These are phyloP conservation scores for Dendrostoma leiphaemia DNA, from an alignment of 2,329 filamentous ascomycete genomes.

Conservation along the genomic window DNA sequence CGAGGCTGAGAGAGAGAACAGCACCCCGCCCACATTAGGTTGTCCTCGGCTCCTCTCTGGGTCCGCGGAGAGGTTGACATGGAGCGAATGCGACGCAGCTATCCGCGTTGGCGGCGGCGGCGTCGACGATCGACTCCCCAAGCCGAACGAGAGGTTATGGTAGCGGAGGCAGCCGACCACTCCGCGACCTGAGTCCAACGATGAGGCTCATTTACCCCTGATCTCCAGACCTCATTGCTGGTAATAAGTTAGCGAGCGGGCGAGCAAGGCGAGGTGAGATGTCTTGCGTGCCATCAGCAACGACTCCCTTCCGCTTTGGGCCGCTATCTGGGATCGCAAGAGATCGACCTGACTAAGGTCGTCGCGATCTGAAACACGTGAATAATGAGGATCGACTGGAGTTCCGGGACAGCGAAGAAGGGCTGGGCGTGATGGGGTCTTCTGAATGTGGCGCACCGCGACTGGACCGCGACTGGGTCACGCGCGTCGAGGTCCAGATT, in stretches of 20 bases:
- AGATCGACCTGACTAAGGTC: slow-evolving; percentile 12
- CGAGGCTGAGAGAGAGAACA: too few species aligned
- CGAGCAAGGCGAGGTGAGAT: slow-evolving; percentile 10
- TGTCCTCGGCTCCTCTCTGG: too few species aligned
- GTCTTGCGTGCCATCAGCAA: slow-evolving; percentile 1
- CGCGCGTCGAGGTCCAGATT: too few species aligned
- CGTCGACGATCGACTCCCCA: too few species aligned
- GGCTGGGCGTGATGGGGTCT: background rate
- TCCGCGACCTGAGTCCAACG: too few species aligned
- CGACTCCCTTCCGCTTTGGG: slow-evolving; percentile 1
- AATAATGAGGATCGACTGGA: slow-evolving; percentile 17
- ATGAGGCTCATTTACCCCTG: slow-evolving; percentile 1
- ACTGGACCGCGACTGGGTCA: too few species aligned
- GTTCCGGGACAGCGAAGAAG: background rate
- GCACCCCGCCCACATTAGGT: too few species aligned
- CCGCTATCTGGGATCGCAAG: background rate
- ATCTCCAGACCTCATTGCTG: background rate
- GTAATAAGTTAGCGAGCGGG: too few species aligned
- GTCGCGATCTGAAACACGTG: slow-evolving; percentile 15
- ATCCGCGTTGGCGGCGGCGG: slow-evolving; percentile 2
- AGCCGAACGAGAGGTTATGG: too few species aligned
- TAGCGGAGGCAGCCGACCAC: slow-evolving; percentile 1
- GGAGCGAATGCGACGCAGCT: background rate
- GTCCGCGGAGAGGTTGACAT: background rate
- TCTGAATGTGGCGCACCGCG: background rate